Evolutionary conservation across 2,329 filamentous ascomycete genomes (phyloP).

Genomic region (Neofusicoccum parvum): DNA sequence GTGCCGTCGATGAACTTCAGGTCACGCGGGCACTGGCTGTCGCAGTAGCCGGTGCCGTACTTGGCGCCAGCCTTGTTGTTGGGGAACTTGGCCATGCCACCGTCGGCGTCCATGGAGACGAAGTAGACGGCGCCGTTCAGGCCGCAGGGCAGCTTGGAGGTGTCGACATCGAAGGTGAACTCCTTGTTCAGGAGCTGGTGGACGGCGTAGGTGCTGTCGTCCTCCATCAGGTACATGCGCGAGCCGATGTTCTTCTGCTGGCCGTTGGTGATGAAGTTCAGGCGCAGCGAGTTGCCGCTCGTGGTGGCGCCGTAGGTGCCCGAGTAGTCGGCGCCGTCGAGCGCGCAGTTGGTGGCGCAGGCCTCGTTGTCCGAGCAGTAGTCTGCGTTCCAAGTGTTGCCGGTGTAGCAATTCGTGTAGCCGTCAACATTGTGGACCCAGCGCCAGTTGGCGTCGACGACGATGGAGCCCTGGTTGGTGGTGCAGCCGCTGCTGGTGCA

Average conservation of each 20-base stretch:
- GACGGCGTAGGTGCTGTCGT: constrained; percentile 29
- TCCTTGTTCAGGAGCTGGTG: constrained; percentile 30
- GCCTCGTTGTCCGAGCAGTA: constrained; percentile 48
- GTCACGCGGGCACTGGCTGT: constrained; percentile 32
- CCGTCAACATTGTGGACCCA: constrained; percentile 51
- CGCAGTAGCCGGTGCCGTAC: constrained; percentile 59
- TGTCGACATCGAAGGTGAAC: constrained; percentile 34
- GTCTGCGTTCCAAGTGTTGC: constrained; percentile 47
- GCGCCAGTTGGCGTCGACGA: constrained; percentile 62
- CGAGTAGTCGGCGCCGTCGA: constrained; percentile 58
- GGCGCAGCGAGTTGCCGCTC: constrained; percentile 28
- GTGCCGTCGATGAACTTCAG: constrained; percentile 54
- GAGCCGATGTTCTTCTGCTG: constrained; percentile 31
- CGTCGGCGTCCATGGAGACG: constrained; percentile 62
- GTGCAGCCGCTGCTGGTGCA: constrained; percentile 59
- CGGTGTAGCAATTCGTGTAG: constrained; percentile 50
- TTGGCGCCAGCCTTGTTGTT: constrained; percentile 51
- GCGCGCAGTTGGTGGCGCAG: constrained; percentile 54
- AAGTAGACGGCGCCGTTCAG: constrained; percentile 69
- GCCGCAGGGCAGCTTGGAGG: constrained; percentile 31
- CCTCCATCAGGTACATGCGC: constrained; percentile 30
- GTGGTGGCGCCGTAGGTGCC: constrained; percentile 49
- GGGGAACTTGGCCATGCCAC: constrained; percentile 54
- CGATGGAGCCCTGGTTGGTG: constrained; percentile 54
- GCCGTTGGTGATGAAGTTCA: constrained; percentile 30